Percentiles rank a stretch among this genome's conserved stretches.
Evolutionary conservation across 1,284 basidiomycete genomes (phyloP).

Genomic region (Ganoderma boninense): DNA sequence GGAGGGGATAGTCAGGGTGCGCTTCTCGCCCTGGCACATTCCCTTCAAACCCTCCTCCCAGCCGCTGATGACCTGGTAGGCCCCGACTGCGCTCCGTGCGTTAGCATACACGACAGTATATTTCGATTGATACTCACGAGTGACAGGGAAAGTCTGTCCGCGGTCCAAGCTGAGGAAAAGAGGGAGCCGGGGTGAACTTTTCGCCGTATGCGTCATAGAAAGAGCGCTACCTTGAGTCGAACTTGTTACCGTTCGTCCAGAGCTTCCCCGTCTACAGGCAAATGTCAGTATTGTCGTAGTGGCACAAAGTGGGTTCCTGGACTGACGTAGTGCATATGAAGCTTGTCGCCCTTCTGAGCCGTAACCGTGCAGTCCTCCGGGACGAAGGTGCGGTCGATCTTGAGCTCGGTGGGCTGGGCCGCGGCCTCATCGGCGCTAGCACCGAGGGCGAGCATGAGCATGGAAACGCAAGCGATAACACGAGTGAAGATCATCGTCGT

Average conservation of each 20-base stretch:
- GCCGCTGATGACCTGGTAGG: slow-evolving; percentile 83
- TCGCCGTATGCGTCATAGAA: neutral
- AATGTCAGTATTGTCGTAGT: neutral
- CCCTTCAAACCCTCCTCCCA: slow-evolving; percentile 83
- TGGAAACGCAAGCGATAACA: slow-evolving; percentile 42
- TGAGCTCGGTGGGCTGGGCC: slow-evolving; percentile 56
- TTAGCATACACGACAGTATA: neutral
- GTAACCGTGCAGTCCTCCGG: slow-evolving; percentile 68
- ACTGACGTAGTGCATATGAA: slow-evolving; percentile 84
- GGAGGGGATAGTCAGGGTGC: slow-evolving; percentile 88
- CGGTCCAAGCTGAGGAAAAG: slow-evolving; percentile 63
- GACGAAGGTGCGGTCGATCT: slow-evolving; percentile 65
- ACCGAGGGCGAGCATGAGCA: slow-evolving; percentile 50
- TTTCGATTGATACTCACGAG: slow-evolving; percentile 54
- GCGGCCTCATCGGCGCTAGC: slow-evolving; percentile 45
- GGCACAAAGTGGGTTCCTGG: neutral
- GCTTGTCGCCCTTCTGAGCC: slow-evolving; percentile 69
- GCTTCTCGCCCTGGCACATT: slow-evolving; percentile 93
- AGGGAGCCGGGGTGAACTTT: too few relatives aligned
- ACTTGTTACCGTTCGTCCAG: slow-evolving; percentile 76
- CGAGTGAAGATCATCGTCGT: slow-evolving; percentile 31
- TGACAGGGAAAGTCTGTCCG: slow-evolving; percentile 70
- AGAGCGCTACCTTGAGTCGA: slow-evolving; percentile 77
- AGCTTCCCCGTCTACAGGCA: slow-evolving; percentile 75
- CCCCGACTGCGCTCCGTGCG: slow-evolving; percentile 64